A percentile compares a stretch with the other conserved stretches of the same genome.
These are phyloP conservation scores for Trichomonas tenax DNA, from an alignment of 208 protist species.

Conservation along the genomic window DNA sequence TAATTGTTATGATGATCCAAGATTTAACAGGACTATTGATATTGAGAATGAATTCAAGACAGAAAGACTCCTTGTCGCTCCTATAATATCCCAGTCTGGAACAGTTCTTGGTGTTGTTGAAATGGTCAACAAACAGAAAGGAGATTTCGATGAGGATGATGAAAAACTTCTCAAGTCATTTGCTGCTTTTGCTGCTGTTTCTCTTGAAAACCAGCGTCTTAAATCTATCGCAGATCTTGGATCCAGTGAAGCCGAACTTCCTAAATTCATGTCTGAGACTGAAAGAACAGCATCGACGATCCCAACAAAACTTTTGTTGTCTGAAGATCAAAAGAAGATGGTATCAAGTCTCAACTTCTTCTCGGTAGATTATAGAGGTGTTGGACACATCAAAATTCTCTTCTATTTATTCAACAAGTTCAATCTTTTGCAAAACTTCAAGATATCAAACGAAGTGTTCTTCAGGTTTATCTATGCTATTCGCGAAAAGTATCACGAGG, in stretches of 20 bases:
- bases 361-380: not conserved
- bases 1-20: not conserved
- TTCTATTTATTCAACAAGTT: conserved; percentile 24
- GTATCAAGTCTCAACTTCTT: not conserved
- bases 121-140: not conserved
- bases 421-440: not conserved
- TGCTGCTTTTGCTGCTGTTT: not conserved
- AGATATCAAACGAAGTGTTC: not conserved
- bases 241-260: not conserved
- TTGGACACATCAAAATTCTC: not conserved
- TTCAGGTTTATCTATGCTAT: conserved; percentile 29
- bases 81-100: not conserved
- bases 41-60: not conserved
- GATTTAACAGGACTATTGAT: not conserved
- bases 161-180: not conserved
- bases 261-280: not conserved
- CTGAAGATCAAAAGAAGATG: not conserved
- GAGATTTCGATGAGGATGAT: not conserved
- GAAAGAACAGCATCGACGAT: not conserved
- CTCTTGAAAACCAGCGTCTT: not conserved
- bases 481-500: not conserved
- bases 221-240: not conserved
- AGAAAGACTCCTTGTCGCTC: not conserved
- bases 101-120: not conserved
- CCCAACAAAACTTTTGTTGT: not conserved